Percentiles rank a stretch among this genome's conserved stretches.
These are phyloP conservation scores for Thermothelomyces thermophilus DNA, from an alignment of 2,329 filamentous ascomycete species.

Conservation along the genomic window DNA sequence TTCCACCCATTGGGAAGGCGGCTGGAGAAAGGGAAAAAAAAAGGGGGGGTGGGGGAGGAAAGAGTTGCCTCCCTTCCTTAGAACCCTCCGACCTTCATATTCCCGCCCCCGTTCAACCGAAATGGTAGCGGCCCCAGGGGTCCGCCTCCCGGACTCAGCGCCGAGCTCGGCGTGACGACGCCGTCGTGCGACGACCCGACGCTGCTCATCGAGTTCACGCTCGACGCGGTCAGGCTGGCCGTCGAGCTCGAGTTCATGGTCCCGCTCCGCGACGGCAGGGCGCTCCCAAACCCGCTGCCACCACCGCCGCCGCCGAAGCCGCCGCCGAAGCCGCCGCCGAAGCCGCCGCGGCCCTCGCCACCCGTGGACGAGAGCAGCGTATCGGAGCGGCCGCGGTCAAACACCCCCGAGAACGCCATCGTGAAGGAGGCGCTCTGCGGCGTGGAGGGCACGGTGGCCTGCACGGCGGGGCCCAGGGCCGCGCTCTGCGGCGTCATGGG, in stretches of 20 bases:
- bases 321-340: background rate
- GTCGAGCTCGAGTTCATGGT: slow-evolving; percentile 55
- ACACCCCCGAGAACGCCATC: slow-evolving; percentile 52
- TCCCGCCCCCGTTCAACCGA: slow-evolving; percentile 25
- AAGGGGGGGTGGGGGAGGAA: background rate
- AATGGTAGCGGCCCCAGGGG: slow-evolving; percentile 23
- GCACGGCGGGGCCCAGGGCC: slow-evolving; percentile 80
- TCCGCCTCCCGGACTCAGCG: slow-evolving; percentile 26
- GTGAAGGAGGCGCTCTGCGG: slow-evolving; percentile 52
- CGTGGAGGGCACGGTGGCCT: slow-evolving; percentile 77
- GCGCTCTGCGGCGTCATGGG: slow-evolving; percentile 87
- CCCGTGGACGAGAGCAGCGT: slow-evolving; percentile 40
- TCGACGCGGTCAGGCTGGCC: slow-evolving; percentile 48
- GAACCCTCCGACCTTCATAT: slow-evolving; percentile 25
- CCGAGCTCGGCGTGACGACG: slow-evolving; percentile 27
- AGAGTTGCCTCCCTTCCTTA: slow-evolving; percentile 10
- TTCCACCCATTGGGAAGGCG: background rate
- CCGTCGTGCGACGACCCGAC: slow-evolving; percentile 28
- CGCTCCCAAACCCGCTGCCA: background rate
- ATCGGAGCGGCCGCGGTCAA: slow-evolving; percentile 47
- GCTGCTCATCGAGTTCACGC: slow-evolving; percentile 33
- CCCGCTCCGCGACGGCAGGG: slow-evolving; percentile 39
- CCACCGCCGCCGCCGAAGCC: slow-evolving; percentile 32
- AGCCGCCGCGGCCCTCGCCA: background rate
- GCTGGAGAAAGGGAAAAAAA: background rate